phyloP scores from a whole-genome alignment of 164 flowering plant genomes.

The Vitis riparia region DNA sequence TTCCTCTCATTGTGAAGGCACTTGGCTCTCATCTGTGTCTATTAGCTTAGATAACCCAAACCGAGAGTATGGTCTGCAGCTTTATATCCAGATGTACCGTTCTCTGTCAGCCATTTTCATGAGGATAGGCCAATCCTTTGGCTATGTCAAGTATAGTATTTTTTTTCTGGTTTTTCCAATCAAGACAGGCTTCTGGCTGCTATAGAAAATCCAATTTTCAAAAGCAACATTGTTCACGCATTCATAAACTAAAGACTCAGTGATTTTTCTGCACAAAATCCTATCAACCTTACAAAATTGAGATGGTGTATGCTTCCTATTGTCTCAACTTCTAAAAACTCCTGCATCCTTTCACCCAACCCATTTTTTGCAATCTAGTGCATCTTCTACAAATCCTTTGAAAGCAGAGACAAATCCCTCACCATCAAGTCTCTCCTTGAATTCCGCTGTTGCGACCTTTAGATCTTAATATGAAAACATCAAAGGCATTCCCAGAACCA shows the following conservation, averaged over 20 bases:
- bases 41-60: slow-evolving; percentile 3
- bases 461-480: slow-evolving; percentile 3
- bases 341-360: neutral
- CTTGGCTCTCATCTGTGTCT: slow-evolving; percentile 14
- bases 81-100: neutral
- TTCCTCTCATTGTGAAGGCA: neutral
- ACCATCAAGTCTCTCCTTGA: neutral
- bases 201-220: neutral
- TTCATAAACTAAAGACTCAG: slow-evolving; percentile 1
- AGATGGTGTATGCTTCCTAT: too few species aligned
- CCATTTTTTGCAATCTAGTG: neutral
- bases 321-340: neutral
- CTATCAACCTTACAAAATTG: too few species aligned
- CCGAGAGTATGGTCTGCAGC: too few species aligned
- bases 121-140: slow-evolving; percentile 1
- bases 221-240: neutral
- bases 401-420: slow-evolving; percentile 1
- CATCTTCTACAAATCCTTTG: neutral
- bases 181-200: too few species aligned
- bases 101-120: neutral
- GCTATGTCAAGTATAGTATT: neutral
- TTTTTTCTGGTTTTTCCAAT: neutral
- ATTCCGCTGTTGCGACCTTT: neutral
- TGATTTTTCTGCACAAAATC: too few species aligned
- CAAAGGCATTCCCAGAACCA: neutral